These are phyloP conservation scores for Lepidium didymum DNA, from an alignment of 345 rosid genomes.

Conservation along the genomic window DNA sequence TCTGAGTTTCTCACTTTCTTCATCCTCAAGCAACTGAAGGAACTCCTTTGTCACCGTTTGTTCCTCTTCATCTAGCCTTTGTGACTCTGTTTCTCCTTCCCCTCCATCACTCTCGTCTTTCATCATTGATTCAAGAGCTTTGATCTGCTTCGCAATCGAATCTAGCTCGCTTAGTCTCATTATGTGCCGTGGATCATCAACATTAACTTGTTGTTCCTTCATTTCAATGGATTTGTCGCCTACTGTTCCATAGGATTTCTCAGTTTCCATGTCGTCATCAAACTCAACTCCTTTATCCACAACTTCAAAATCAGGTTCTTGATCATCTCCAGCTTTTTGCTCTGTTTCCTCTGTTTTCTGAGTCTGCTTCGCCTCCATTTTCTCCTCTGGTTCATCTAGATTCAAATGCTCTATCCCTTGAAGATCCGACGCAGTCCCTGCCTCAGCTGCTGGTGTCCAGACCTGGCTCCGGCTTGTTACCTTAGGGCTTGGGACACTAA, in stretches of 20 bases:
- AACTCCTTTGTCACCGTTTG: slow-evolving; percentile 79
- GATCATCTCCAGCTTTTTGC: slow-evolving; percentile 57
- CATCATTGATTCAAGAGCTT: slow-evolving; percentile 89
- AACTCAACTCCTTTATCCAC: slow-evolving; percentile 91
- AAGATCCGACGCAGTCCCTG: slow-evolving; percentile 37
- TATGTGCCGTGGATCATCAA: slow-evolving; percentile 55
- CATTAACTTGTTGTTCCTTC: slow-evolving; percentile 43
- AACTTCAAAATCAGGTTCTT: slow-evolving; percentile 71
- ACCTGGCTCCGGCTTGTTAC: slow-evolving; percentile 47
- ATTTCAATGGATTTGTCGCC: slow-evolving; percentile 44
- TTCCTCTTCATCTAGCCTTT: slow-evolving; percentile 71
- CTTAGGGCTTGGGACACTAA: slow-evolving; percentile 88
- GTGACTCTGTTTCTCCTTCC: slow-evolving; percentile 50
- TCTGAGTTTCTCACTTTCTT: slow-evolving; percentile 36
- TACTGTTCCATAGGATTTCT: slow-evolving; percentile 38
- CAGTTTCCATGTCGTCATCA: slow-evolving; percentile 42
- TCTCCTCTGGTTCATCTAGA: slow-evolving; percentile 70
- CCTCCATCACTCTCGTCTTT: slow-evolving; percentile 36
- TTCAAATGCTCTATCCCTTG: slow-evolving; percentile 80
- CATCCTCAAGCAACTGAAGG: slow-evolving; percentile 78
- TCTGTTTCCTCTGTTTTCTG: slow-evolving; percentile 46
- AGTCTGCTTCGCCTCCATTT: slow-evolving; percentile 27
- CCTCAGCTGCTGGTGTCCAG: slow-evolving; percentile 54
- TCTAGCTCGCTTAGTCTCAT: slow-evolving; percentile 68
- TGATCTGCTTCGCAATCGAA: slow-evolving; percentile 83